Evolutionary conservation across 2,329 filamentous ascomycete species (phyloP).

Genomic region (Xylariaceae sp.): DNA sequence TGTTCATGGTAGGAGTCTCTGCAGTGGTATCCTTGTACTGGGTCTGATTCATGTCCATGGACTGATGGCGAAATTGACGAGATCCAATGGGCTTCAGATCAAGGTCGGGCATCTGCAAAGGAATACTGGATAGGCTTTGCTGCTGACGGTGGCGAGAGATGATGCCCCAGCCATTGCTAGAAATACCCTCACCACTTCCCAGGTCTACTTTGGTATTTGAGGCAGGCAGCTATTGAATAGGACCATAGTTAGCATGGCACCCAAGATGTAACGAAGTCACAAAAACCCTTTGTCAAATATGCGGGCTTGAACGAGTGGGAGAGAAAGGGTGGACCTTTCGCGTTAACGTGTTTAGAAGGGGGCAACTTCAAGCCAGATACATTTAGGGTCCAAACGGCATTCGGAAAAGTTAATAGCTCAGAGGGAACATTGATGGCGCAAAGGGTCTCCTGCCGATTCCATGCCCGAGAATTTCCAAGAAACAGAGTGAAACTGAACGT

Average conservation of each 20-base stretch:
- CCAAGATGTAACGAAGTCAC: constrained; percentile 18
- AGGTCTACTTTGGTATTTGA: constrained; percentile 78
- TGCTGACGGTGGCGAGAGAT: constrained; percentile 65
- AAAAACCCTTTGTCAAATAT: not conserved
- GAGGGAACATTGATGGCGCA: not conserved
- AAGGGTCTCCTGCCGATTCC: not conserved
- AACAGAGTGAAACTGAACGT: not conserved
- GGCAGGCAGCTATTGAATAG: constrained; percentile 61
- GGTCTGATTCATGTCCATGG: constrained; percentile 48
- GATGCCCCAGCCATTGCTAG: constrained; percentile 52
- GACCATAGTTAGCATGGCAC: constrained; percentile 32
- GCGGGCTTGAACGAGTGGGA: not conserved
- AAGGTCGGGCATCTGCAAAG: constrained; percentile 33
- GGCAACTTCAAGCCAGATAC: no score
- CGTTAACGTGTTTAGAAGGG: no score
- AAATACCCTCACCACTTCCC: constrained; percentile 49
- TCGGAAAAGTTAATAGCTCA: not conserved
- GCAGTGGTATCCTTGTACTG: constrained; percentile 36
- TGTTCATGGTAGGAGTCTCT: constrained; percentile 38
- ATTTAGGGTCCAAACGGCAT: not conserved
- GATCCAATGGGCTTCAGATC: constrained; percentile 45
- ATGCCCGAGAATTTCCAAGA: not conserved
- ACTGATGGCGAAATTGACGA: constrained; percentile 53
- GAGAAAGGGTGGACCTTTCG: not conserved
- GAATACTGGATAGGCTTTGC: constrained; percentile 50